These are phyloP conservation scores for Corrigiola litoralis DNA, from an alignment of 179 eudicot genomes.

Conservation along the genomic window DNA sequence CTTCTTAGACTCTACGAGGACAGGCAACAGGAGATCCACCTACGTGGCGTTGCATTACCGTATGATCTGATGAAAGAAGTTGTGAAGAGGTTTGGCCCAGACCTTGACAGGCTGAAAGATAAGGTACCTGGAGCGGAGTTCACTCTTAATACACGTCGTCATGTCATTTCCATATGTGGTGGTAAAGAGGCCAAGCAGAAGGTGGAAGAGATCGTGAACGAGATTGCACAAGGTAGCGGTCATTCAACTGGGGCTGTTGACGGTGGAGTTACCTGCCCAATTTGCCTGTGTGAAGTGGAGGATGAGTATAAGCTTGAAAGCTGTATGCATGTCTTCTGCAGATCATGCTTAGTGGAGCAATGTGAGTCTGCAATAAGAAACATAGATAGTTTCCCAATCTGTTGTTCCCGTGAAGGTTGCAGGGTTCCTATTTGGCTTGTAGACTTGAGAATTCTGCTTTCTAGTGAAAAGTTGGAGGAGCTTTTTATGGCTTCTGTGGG, in stretches of 20 bases:
- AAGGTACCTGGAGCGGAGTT: constrained; percentile 59
- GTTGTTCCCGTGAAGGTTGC: constrained; percentile 58
- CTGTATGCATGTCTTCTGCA: constrained; percentile 67
- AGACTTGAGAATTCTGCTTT: constrained; percentile 52
- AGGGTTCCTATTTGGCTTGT: constrained; percentile 44
- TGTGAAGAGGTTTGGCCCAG: constrained; percentile 75
- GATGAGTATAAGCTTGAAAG: constrained; percentile 55
- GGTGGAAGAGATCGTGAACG: constrained; percentile 52
- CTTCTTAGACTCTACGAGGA: constrained; percentile 55
- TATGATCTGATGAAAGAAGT: constrained; percentile 81
- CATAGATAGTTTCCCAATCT: constrained; percentile 63
- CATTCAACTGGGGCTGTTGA: constrained; percentile 16
- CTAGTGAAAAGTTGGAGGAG: constrained; percentile 64
- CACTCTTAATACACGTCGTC: constrained; percentile 58
- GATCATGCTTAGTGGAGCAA: constrained; percentile 74
- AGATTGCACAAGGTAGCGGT: constrained; percentile 45
- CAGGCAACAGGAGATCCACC: constrained; percentile 65
- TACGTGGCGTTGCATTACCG: constrained; percentile 58
- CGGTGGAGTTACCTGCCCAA: constrained; percentile 47
- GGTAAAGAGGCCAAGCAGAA: constrained; percentile 58
- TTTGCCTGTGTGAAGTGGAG: constrained; percentile 82
- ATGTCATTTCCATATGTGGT: constrained; percentile 52
- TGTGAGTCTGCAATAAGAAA: constrained; percentile 80
- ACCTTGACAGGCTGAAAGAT: constrained; percentile 62
- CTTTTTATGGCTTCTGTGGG: constrained; percentile 73